Conservation (phyloP, 768 basidiomycete genomes). For the Lactarius hengduanensis region DNA sequence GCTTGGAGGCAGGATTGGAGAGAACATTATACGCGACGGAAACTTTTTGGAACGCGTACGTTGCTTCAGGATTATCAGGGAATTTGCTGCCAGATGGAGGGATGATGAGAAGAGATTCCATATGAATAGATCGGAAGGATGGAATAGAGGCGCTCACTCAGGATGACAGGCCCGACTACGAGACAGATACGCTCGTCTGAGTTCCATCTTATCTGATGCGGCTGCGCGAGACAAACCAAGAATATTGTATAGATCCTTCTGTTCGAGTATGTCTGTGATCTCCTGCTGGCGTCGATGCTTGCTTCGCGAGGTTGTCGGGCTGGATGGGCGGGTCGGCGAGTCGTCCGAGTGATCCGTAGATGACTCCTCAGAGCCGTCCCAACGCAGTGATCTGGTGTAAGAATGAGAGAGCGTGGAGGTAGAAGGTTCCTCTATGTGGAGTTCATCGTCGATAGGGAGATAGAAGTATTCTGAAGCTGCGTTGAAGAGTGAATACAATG, state of each 20-base stretch:
- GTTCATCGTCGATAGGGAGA: slow-evolving; percentile 58
- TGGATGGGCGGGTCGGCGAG: slow-evolving; percentile 14
- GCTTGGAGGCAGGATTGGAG: slow-evolving; percentile 65
- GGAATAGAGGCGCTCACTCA: slow-evolving; percentile 56
- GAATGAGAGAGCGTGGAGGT: slow-evolving; percentile 35
- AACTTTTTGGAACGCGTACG: slow-evolving; percentile 83
- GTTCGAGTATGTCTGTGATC: slow-evolving; percentile 54
- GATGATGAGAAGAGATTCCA: background rate
- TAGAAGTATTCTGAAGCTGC: slow-evolving; percentile 63
- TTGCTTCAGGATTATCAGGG: slow-evolving; percentile 71
- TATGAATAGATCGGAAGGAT: background rate
- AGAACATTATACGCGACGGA: slow-evolving; percentile 81
- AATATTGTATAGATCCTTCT: slow-evolving; percentile 69
- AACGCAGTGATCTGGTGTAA: slow-evolving; percentile 33
- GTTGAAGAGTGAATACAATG: background rate
- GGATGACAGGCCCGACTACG: slow-evolving; percentile 80
- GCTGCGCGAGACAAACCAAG: slow-evolving; percentile 59
- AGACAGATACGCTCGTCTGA: slow-evolving; percentile 73
- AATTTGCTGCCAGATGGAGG: slow-evolving; percentile 58
- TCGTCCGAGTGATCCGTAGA: slow-evolving; percentile 30
- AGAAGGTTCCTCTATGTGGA: slow-evolving; percentile 48
- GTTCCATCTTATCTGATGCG: slow-evolving; percentile 54
- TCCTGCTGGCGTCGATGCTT: slow-evolving; percentile 32
- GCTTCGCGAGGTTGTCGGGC: slow-evolving; percentile 23
- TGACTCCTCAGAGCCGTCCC: slow-evolving; percentile 28